Evolutionary conservation across 2,329 filamentous ascomycete genomes (phyloP), one percentile per base, ranked within the genome.

Genomic region (Endothia cerciana): DNA sequence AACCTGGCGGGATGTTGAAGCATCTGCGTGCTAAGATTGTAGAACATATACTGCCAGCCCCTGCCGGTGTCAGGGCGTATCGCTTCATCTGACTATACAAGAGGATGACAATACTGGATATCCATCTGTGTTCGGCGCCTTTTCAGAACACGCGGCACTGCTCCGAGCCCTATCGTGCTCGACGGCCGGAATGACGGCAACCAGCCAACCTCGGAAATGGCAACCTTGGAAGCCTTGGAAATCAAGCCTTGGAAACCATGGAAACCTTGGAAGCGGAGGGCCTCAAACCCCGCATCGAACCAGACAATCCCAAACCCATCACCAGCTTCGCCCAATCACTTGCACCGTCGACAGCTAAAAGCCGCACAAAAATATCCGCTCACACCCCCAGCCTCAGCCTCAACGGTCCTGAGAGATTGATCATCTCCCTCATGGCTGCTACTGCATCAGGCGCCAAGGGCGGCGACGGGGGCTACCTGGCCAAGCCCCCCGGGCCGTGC

Each of bases 401-500:
- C n/a, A n/a, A n/a, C n/a, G n/a, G n/a, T n/a, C n/a, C n/a, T n/a
- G n/a, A n/a, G n/a, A n/a, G n/a, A n/a, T n/a, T n/a, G n/a, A n/a
- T n/a, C n/a, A 45, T 22, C 5, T 6, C 19, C 8, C 3, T 8
- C 41, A 59, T 30, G 17, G 49, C 57, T 30, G 28, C 55, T 30
- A 19, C 55, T 51, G 19, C 30, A 45, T 4, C 33, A 47, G 41
- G 33, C 36, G 13, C 59, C 25, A 7, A 25, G 10, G 28, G 4
- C 11, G 28, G 4, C 11, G 43, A 69, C 5, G 49, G 65, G 15
- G 36, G 57, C 22, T 74, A 73, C 53, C 68, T 76, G n/a, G 74
- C 74, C 13, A 76, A 78, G 58, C 76, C 75, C 1, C 73, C 73
- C 19, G 76, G 76, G 13, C 71, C 72, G 17, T 81, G 78, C 67